Evolutionary conservation across 768 basidiomycete genomes (phyloP).

Genomic region (Serendipita indica): DNA sequence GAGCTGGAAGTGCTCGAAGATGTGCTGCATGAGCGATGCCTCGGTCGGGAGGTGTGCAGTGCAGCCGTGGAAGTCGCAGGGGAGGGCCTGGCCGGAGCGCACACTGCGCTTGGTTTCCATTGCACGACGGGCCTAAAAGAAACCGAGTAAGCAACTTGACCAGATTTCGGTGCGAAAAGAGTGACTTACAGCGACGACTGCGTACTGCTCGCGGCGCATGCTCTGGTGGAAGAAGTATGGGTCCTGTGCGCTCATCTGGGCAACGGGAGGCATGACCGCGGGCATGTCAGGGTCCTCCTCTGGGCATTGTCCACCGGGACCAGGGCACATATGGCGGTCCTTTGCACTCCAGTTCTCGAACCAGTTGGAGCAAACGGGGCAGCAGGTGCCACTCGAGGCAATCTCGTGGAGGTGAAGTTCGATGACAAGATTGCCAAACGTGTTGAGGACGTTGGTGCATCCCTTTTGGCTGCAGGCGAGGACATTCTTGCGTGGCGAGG

Average conservation of each 20-base stretch:
- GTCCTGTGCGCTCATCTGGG: background rate
- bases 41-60: background rate
- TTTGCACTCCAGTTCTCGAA: slow-evolving; percentile 5
- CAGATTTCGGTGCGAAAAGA: too few species aligned
- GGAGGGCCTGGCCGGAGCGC: background rate
- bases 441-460: slow-evolving; percentile 7
- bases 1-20: slow-evolving; percentile 3
- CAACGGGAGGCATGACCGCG: background rate
- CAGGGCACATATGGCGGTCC: background rate
- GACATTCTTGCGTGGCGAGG: background rate
- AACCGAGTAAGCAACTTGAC: too few species aligned
- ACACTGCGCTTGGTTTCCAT: background rate
- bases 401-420: slow-evolving; percentile 3
- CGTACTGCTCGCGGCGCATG: background rate
- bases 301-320: background rate
- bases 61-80: slow-evolving; percentile 9
- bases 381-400: background rate
- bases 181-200: slow-evolving; percentile 3
- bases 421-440: slow-evolving; percentile 8
- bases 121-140: background rate
- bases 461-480: slow-evolving; percentile 1
- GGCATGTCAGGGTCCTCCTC: slow-evolving; percentile 6
- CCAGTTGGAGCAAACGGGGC: slow-evolving; percentile 8
- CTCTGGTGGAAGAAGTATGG: background rate
- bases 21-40: slow-evolving; percentile 3